Evolutionary conservation across 176 grass and related monocot species (phyloP).

Genomic region (Carex parvula): DNA sequence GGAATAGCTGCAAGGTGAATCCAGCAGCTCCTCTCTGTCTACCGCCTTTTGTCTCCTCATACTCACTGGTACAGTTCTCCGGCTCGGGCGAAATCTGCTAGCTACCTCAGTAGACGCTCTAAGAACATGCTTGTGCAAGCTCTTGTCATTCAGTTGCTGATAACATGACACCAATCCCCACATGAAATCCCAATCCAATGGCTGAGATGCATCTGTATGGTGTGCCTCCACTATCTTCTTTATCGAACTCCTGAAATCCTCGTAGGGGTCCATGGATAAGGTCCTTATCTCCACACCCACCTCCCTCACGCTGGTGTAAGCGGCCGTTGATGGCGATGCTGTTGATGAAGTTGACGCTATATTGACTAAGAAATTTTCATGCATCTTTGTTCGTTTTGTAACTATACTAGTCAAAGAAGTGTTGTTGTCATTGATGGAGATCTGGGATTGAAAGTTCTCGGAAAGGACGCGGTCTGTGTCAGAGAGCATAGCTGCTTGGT

Average conservation of each 20-base stretch:
- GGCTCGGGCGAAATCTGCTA: constrained; percentile 27
- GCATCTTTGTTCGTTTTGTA: constrained; percentile 12
- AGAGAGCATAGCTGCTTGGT: constrained; percentile 61
- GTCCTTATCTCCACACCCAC: constrained; percentile 35
- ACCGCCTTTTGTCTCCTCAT: neutral
- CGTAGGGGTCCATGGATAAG: constrained; percentile 61
- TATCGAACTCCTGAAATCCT: constrained; percentile 64
- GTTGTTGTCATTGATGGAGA: constrained; percentile 39
- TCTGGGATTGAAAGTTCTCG: constrained; percentile 65
- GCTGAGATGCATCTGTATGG: constrained; percentile 17
- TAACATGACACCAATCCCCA: constrained; percentile 74
- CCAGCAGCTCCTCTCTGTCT: constrained; percentile 8
- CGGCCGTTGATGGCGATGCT: neutral
- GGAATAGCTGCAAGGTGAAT: neutral
- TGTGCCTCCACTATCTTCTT: constrained; percentile 49
- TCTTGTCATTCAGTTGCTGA: constrained; percentile 70
- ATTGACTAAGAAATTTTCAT: neutral
- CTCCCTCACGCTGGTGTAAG: neutral
- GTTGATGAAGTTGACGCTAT: neutral
- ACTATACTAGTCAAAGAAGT: constrained; percentile 10
- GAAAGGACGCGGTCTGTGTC: constrained; percentile 78
- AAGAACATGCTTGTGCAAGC: constrained; percentile 67
- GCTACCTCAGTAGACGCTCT: constrained; percentile 55
- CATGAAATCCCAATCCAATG: constrained; percentile 89
- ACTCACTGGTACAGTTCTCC: constrained; percentile 12